Evolutionary conservation across 2,329 filamentous ascomycete species (phyloP).

Genomic region (Aspergillus pseudoterreus): DNA sequence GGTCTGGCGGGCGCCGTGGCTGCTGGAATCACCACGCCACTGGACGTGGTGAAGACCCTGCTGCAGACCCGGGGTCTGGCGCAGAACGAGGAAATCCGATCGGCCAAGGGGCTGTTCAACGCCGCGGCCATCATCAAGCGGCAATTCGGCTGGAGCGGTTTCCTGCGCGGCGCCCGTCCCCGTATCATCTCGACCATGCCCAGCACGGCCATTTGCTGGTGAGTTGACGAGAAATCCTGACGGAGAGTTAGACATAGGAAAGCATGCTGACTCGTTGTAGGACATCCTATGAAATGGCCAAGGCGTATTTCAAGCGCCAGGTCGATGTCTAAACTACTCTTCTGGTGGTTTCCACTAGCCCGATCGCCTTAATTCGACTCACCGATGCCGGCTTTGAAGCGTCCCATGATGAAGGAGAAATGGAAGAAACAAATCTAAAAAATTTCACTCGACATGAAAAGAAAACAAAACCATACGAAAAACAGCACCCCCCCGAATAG

Average conservation of each 20-base stretch:
- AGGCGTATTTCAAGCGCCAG: conserved; percentile 60
- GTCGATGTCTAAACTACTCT: conserved; percentile 18
- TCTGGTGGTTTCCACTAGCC: conserved; percentile 2
- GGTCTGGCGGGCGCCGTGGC: conserved; percentile 90
- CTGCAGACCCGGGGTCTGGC: conserved; percentile 88
- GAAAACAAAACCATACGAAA: background rate
- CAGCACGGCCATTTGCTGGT: conserved; percentile 99
- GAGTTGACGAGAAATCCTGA: conserved; percentile 20
- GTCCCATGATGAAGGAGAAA: background rate
- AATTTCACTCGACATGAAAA: background rate
- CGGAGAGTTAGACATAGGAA: no score
- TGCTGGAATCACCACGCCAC: conserved; percentile 87
- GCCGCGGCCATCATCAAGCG: conserved; percentile 78
- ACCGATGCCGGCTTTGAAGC: no score
- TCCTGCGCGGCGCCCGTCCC: conserved; percentile 89
- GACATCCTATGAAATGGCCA: conserved; percentile 66
- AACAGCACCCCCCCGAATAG: background rate
- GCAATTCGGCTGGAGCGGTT: conserved; percentile 79
- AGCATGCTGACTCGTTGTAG: conserved; percentile 28
- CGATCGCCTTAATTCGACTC: conserved; percentile 12
- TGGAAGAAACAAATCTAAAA: background rate
- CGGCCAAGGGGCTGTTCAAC: conserved; percentile 75
- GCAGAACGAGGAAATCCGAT: conserved; percentile 72
- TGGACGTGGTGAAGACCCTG: conserved; percentile 98
- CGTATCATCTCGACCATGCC: conserved; percentile 95